phyloP scores from a whole-genome alignment of 2,329 filamentous ascomycete genomes.

The Stachybotrys chlorohalonatus region DNA sequence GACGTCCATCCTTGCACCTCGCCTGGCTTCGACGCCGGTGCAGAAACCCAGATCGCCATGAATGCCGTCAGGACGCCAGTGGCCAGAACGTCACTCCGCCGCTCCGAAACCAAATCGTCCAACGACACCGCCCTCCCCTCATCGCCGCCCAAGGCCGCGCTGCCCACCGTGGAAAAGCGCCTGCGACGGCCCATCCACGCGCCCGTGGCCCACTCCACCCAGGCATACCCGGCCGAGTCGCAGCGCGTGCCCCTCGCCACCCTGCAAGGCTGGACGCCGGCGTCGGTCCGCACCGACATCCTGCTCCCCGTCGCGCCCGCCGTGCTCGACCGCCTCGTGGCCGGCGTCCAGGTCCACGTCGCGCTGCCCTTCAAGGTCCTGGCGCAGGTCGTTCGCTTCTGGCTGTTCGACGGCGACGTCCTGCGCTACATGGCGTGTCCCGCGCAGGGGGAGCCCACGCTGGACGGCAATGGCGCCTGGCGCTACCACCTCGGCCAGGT shows the following conservation, averaged over 20 bases:
- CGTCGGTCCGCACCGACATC: conserved; percentile 42
- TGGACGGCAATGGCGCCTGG: conserved; percentile 11
- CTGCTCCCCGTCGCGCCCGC: conserved; percentile 40
- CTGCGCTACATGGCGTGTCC: conserved; percentile 53
- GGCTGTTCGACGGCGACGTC: conserved; percentile 48
- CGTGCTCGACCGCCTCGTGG: conserved; percentile 38
- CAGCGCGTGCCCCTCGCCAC: conserved; percentile 43
- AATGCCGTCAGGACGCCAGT: conserved; percentile 12
- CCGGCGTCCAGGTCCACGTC: conserved; percentile 43
- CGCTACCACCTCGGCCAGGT: conserved; percentile 31
- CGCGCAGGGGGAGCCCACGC: conserved; percentile 35
- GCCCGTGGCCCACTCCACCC: conserved; percentile 9
- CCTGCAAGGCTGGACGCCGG: conserved; percentile 37
- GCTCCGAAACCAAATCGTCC: not conserved
- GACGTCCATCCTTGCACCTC: conserved; percentile 2
- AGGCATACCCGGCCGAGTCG: conserved; percentile 24
- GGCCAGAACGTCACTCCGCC: not conserved
- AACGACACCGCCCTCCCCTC: not conserved
- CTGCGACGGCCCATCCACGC: conserved; percentile 19
- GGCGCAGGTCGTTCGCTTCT: conserved; percentile 46
- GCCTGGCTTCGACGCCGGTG: conserved; percentile 16
- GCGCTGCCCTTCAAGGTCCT: conserved; percentile 48
- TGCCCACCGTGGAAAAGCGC: not conserved
- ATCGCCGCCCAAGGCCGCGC: not conserved
- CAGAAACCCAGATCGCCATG: conserved; percentile 25